These are phyloP conservation scores for Testicularia cyperi DNA, from an alignment of 1,284 basidiomycete species.

Conservation along the genomic window DNA sequence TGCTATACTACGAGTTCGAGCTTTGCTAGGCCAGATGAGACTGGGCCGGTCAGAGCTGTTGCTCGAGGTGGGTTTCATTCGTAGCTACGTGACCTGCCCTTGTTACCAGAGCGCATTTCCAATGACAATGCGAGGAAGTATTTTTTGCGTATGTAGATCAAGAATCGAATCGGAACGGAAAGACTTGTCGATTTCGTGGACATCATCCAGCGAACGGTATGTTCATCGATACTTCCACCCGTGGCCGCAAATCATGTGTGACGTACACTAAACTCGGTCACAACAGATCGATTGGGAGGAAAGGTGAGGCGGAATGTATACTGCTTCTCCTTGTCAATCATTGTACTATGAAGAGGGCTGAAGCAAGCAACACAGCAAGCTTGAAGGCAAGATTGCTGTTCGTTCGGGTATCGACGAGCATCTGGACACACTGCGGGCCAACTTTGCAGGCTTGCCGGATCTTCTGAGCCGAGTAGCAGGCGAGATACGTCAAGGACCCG, in stretches of 20 bases:
- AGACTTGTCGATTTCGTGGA: slow-evolving; percentile 4
- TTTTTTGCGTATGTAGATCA: too few species aligned
- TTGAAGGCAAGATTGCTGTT: slow-evolving; percentile 9
- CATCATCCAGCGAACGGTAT: slow-evolving; percentile 9
- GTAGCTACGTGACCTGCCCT: too few species aligned
- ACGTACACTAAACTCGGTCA: neutral
- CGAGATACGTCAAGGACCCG: slow-evolving; percentile 10
- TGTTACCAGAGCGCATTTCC: too few species aligned
- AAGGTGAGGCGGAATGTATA: too few species aligned
- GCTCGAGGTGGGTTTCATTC: slow-evolving; percentile 6
- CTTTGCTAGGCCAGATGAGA: slow-evolving; percentile 9
- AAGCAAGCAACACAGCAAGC: slow-evolving; percentile 13
- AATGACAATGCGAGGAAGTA: too few species aligned
- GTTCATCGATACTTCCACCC: too few species aligned
- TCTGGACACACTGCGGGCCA: slow-evolving; percentile 19
- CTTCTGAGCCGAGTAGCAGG: slow-evolving; percentile 12
- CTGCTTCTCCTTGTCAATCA: neutral
- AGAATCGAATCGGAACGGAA: slow-evolving; percentile 5
- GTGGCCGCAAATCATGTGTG: too few species aligned
- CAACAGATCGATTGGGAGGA: slow-evolving; percentile 26
- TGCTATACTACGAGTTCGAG: slow-evolving; percentile 13
- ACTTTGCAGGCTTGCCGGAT: slow-evolving; percentile 2
- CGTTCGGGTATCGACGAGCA: slow-evolving; percentile 17
- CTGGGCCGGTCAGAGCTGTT: slow-evolving; percentile 10
- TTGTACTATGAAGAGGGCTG: too few species aligned